A percentile compares a stretch with the other conserved stretches of the same genome.
These are phyloP conservation scores for Geosmithia putterillii DNA, from an alignment of 2,329 filamentous ascomycete species.

Conservation along the genomic window DNA sequence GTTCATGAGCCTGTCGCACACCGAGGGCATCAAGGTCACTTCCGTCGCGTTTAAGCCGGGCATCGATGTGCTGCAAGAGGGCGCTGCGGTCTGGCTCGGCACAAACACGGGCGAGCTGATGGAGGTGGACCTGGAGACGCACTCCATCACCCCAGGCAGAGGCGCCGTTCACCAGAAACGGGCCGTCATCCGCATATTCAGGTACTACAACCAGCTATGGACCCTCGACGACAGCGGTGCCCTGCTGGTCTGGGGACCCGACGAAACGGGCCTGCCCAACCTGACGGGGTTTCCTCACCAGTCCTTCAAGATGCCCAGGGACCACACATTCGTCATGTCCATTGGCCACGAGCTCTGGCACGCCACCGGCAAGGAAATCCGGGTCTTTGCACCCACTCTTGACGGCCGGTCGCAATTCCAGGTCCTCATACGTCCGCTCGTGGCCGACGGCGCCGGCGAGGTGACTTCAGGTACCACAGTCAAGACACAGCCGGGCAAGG, in stretches of 20 bases:
- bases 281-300: slow-evolving; percentile 59
- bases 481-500: slow-evolving; percentile 60
- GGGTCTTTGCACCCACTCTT: slow-evolving; percentile 65
- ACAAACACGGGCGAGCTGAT: slow-evolving; percentile 79
- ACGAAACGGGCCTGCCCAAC: slow-evolving; percentile 58
- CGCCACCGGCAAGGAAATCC: slow-evolving; percentile 74
- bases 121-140: slow-evolving; percentile 71
- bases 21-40: slow-evolving; percentile 72
- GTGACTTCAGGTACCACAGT: slow-evolving; percentile 74
- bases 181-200: slow-evolving; percentile 74
- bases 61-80: slow-evolving; percentile 65
- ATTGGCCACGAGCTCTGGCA: slow-evolving; percentile 82
- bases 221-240: slow-evolving; percentile 83
- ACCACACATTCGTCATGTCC: slow-evolving; percentile 80
- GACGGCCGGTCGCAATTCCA: slow-evolving; percentile 62
- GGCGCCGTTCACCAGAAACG: slow-evolving; percentile 62
- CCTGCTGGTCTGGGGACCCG: slow-evolving; percentile 76
- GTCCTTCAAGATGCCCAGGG: slow-evolving; percentile 65
- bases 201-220: slow-evolving; percentile 85
- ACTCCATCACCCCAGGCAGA: slow-evolving; percentile 57
- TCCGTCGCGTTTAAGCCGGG: slow-evolving; percentile 80
- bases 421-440: slow-evolving; percentile 58
- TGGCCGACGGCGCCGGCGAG: slow-evolving; percentile 65
- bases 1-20: slow-evolving; percentile 69
- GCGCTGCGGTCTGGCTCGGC: slow-evolving; percentile 75